Evolutionary conservation across 2,329 filamentous ascomycete species (phyloP), one percentile per base, ranked within the genome.

Genomic region (Tolypocladium album): DNA sequence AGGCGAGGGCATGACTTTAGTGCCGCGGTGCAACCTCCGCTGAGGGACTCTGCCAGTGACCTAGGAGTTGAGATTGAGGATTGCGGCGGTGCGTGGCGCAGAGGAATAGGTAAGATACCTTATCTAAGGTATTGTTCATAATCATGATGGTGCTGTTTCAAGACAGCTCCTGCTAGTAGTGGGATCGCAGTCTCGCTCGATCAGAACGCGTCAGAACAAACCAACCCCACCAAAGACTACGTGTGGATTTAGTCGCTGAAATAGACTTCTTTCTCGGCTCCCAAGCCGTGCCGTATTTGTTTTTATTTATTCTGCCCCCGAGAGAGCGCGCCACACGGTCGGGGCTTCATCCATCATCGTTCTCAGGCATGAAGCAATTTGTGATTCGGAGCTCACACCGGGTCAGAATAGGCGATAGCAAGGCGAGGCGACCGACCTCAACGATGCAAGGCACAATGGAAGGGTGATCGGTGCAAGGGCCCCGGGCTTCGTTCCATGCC

Each of bases 1-100:
- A 20, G 67, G 59, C n/a, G 61, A 40, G 9, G 64, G 36, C 64
- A 71, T 69, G 22, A 62, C 59, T 34, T 3, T 9, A 3, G 27
- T 34, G 27, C 9, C 17, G 27, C 27, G 9, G 4, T 34, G 27
- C 27, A 27, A 52, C 17, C n/a, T 52, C 17, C 12, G 17, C 20
- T 17, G 1, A 31, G 27, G 12, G 40, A 8, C 3, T 39, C 36
- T 56, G n/a, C 20, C 20, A 24, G 27, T 52, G n/a, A 12, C n/a
- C 31, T 34, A 17, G 27, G 27, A 34, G 27, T 11, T 17, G 47
- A 3, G n/a, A 5, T 20, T 7, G 11, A 22, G 43, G 11, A 8
- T 17, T 27, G 13, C 13, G 13, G 17, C 12, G 8, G 24, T 15
- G n/a, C 43, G 22, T 13, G 8, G 22, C 8, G n/a, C 2, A 9